Percentiles rank a stretch among this genome's conserved stretches.
phyloP scores from a whole-genome alignment of 2,329 filamentous ascomycete species.

The Clarireedia homoeocarpa region DNA sequence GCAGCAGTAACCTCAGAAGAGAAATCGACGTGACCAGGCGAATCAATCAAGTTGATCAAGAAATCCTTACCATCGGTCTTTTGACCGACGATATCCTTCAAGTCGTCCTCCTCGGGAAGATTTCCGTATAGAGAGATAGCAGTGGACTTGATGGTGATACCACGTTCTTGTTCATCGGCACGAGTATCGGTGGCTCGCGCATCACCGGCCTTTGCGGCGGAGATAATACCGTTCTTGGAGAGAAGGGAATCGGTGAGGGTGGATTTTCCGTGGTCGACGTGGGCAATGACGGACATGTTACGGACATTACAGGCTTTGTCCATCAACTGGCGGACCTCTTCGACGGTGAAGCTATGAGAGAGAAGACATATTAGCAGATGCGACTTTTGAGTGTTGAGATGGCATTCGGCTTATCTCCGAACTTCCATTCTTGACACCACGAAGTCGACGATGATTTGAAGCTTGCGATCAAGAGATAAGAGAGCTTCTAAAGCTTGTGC shows the following conservation, averaged over 20 bases:
- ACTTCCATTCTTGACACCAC: constrained; percentile 1
- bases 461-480: background rate
- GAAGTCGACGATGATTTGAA: background rate
- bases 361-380: constrained; percentile 40
- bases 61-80: constrained; percentile 90
- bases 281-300: constrained; percentile 99
- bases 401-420: constrained; percentile 2
- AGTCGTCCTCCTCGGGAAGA: constrained; percentile 71
- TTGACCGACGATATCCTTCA: constrained; percentile 89
- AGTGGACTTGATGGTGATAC: constrained; percentile 99
- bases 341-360: constrained; percentile 84
- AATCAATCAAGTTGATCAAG: constrained; percentile 99
- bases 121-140: constrained; percentile 96
- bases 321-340: constrained; percentile 77
- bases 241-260: constrained; percentile 99
- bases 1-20: constrained; percentile 98
- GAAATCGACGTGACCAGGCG: constrained; percentile 99
- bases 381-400: background rate
- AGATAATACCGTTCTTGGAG: constrained; percentile 99
- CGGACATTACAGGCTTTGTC: constrained; percentile 70
- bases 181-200: constrained; percentile 95
- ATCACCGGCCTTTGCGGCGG: constrained; percentile 93
- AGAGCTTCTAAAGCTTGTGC: background rate
- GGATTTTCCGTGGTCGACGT: constrained; percentile 99
- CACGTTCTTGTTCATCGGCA: constrained; percentile 96